Evolutionary conservation across 176 grass and related monocot species (phyloP).

Genomic region (Lolium perenne): DNA sequence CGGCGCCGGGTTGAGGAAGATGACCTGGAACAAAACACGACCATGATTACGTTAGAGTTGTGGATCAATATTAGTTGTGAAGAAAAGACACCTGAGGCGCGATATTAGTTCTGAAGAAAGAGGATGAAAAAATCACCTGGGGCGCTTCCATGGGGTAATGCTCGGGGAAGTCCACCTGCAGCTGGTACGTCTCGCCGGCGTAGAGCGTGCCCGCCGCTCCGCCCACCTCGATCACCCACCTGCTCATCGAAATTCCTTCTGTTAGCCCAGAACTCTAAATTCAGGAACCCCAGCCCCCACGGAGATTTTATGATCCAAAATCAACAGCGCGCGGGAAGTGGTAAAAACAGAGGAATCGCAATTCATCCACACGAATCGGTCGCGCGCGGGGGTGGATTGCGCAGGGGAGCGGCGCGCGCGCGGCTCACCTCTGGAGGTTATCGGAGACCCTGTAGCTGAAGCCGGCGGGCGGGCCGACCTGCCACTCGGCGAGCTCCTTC

Average conservation of each 20-base stretch:
- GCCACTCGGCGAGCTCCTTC: conserved; percentile 95
- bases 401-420: too few relatives aligned
- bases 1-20: conserved; percentile 87
- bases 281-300: not conserved
- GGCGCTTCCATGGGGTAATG: conserved; percentile 99
- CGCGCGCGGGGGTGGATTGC: not conserved
- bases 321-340: not conserved
- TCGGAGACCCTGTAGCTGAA: conserved; percentile 89
- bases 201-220: conserved; percentile 85
- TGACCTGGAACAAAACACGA: conserved; percentile 58
- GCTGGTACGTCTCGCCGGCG: conserved; percentile 77
- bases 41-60: too few relatives aligned
- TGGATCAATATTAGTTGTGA: too few relatives aligned
- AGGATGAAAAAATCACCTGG: conserved; percentile 44
- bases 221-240: conserved; percentile 88
- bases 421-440: conserved; percentile 75
- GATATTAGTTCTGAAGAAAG: not conserved
- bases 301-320: conserved; percentile 13
- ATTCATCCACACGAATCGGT: not conserved
- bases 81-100: conserved; percentile 74
- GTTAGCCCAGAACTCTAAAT: not conserved
- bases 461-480: conserved; percentile 68
- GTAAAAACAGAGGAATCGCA: not conserved
- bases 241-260: conserved; percentile 29
- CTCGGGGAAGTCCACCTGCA: conserved; percentile 94